Evolutionary conservation across 1,284 basidiomycete species (phyloP), one percentile per base, ranked within the genome.

Genomic region (Trichosporon coremiiforme): DNA sequence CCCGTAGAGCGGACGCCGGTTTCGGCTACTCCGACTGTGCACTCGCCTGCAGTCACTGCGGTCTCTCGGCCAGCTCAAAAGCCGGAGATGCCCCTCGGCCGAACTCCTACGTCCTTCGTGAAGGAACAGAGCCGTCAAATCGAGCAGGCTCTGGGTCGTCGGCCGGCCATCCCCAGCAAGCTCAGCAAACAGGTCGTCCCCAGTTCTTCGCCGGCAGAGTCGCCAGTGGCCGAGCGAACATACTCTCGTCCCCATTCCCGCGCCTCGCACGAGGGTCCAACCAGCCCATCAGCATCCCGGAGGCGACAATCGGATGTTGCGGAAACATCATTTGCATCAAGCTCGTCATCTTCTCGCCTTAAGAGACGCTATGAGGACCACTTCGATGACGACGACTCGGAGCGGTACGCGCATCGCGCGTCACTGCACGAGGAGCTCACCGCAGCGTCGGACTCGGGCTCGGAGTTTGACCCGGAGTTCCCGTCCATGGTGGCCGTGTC

Each of bases 401-500:
- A 55, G 31, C 65, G 57, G 31, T 62, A 35, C 31, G 57, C 33
- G 10, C 57, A 31, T n/a, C 57, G 57, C n/a, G 57, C 57, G 6
- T 62, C 57, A 3, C 41, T 70, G 22, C 65, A 66, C 62, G 73
- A 71, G 3, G 74, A 70, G 66, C 55, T 70, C 15, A 57, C 68
- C 25, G 71, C 65, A 4, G 69, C 60, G 1, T 65, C 68, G n/a
- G 73, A 75, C 15, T 67, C 68, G 20, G 66, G 69, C 13, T 72
- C 75, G 4, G 75, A 74, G 22, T 65, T 71, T 71, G 60, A 74
- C 71, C 62, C 45, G 13, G 55, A 53, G 8, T 65, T 68, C 53
- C 50, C 45, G 20, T 81, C 84, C 8, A 83, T 89, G 9, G 85
- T 95, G 73, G 90, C 92, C 83, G 91, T 95, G 72, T 89, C 89